phyloP scores from a whole-genome alignment of 2,329 filamentous ascomycete genomes.

The Chaetothyriales sp. region DNA sequence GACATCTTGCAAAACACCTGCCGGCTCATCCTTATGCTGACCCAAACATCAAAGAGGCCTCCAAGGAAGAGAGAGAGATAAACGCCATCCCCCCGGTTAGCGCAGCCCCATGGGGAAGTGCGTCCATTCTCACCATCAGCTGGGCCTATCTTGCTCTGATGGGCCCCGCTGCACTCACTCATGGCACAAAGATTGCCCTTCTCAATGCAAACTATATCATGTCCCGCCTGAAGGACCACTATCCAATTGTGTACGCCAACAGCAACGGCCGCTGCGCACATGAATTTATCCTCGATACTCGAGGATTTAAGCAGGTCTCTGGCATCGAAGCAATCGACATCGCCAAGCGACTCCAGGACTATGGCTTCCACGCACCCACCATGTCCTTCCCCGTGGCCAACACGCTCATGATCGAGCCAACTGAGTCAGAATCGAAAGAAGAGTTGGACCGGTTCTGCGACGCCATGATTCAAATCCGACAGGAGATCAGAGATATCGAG shows the following conservation, averaged over 20 bases:
- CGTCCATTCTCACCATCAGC: constrained; percentile 83
- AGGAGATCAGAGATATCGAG: constrained; percentile 73
- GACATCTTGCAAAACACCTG: constrained; percentile 61
- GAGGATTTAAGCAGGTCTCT: constrained; percentile 66
- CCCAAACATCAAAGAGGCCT: constrained; percentile 8
- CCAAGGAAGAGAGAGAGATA: constrained; percentile 1
- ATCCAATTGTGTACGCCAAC: constrained; percentile 88
- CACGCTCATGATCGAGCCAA: constrained; percentile 96
- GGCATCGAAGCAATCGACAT: constrained; percentile 88
- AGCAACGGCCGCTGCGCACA: constrained; percentile 75
- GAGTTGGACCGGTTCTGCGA: constrained; percentile 91
- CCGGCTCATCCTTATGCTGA: constrained; percentile 53
- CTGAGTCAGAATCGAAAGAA: constrained; percentile 79
- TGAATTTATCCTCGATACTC: constrained; percentile 88
- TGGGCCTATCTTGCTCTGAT: constrained; percentile 95
- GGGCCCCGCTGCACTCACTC: constrained; percentile 65
- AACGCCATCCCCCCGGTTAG: constrained; percentile 56
- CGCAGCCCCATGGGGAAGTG: constrained; percentile 72
- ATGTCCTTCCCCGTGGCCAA: constrained; percentile 95
- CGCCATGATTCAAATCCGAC: constrained; percentile 69
- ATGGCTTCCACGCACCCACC: constrained; percentile 91
- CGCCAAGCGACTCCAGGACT: constrained; percentile 91
- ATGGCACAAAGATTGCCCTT: constrained; percentile 82
- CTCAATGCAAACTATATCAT: constrained; percentile 96
- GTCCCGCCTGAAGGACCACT: constrained; percentile 69